Evolutionary conservation across 2,329 filamentous ascomycete genomes (phyloP).

Genomic region (Boeremia lycopersici): DNA sequence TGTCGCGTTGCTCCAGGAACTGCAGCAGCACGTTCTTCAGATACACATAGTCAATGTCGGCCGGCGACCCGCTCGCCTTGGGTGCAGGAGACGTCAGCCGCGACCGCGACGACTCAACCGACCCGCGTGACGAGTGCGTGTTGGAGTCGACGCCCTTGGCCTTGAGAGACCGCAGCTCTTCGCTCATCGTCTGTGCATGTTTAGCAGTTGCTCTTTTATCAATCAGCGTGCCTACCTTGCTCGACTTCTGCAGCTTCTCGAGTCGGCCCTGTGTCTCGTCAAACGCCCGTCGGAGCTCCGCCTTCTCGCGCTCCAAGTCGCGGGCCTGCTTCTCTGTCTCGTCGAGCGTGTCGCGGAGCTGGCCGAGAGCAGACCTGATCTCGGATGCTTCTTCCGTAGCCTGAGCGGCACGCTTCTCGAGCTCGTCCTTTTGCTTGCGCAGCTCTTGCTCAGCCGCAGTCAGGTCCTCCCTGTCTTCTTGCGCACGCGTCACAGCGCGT

Average conservation of each 20-base stretch:
- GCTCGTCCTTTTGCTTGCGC: constrained; percentile 73
- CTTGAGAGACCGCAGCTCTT: constrained; percentile 61
- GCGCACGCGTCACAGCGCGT: constrained; percentile 71
- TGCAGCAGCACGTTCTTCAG: constrained; percentile 82
- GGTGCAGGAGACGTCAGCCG: constrained; percentile 55
- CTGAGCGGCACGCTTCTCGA: constrained; percentile 72
- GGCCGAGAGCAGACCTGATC: constrained; percentile 75
- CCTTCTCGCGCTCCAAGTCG: constrained; percentile 82
- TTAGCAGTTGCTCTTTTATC: constrained; percentile 21
- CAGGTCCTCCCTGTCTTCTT: constrained; percentile 78
- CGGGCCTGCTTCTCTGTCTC: constrained; percentile 83
- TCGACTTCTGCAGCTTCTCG: constrained; percentile 77
- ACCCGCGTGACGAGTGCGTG: constrained; percentile 62
- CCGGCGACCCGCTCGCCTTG: constrained; percentile 43
- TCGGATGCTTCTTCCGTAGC: constrained; percentile 76
- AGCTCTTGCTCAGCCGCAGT: constrained; percentile 76
- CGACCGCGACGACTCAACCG: constrained; percentile 60
- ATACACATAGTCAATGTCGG: constrained; percentile 66
- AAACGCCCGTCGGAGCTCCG: constrained; percentile 74
- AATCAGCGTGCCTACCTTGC: constrained; percentile 53
- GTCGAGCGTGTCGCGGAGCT: constrained; percentile 80
- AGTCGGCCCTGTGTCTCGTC: constrained; percentile 79
- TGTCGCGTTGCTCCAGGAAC: constrained; percentile 81
- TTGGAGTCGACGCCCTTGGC: constrained; percentile 50
- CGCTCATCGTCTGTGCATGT: constrained; percentile 55